phyloP scores from a whole-genome alignment of 495 filamentous ascomycete species.

The Aspergillus ostianus region DNA sequence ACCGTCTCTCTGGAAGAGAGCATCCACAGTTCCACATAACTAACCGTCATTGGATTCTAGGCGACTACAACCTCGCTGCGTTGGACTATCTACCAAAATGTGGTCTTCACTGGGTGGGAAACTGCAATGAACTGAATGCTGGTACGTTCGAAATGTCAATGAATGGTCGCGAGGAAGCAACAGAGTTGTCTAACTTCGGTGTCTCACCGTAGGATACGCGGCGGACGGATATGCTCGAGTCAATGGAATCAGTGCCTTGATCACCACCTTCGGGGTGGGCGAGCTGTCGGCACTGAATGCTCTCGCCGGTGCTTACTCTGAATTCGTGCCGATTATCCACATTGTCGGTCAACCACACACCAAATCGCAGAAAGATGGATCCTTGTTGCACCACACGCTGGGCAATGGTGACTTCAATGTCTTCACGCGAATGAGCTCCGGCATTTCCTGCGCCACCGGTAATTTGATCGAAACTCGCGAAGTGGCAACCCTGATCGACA shows the following conservation, averaged over 20 bases:
- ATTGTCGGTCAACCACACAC: slow-evolving; percentile 62
- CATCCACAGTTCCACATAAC: background rate
- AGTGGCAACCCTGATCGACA: slow-evolving; percentile 73
- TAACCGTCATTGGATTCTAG: slow-evolving; percentile 12
- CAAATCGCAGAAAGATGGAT: slow-evolving; percentile 49
- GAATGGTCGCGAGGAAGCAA: background rate
- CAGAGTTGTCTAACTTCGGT: slow-evolving; percentile 1
- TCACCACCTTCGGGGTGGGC: slow-evolving; percentile 71
- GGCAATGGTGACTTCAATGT: slow-evolving; percentile 88
- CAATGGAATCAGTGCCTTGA: slow-evolving; percentile 61
- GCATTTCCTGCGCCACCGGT: slow-evolving; percentile 68
- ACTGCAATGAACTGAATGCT: slow-evolving; percentile 67
- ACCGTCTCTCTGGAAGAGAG: background rate
- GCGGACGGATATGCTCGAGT: slow-evolving; percentile 71
- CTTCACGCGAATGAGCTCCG: slow-evolving; percentile 74
- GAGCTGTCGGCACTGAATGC: slow-evolving; percentile 70
- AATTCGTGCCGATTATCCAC: slow-evolving; percentile 62
- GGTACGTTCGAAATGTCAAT: slow-evolving; percentile 35
- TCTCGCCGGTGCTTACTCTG: slow-evolving; percentile 62
- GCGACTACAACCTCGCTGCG: slow-evolving; percentile 51
- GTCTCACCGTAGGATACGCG: slow-evolving; percentile 55
- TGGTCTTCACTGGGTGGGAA: slow-evolving; percentile 65
- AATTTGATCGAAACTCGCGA: slow-evolving; percentile 67
- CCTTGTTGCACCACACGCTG: slow-evolving; percentile 88
- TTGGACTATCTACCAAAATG: slow-evolving; percentile 62